These are phyloP conservation scores for Trichoderma virens DNA, from an alignment of 495 filamentous ascomycete species.

Conservation along the genomic window DNA sequence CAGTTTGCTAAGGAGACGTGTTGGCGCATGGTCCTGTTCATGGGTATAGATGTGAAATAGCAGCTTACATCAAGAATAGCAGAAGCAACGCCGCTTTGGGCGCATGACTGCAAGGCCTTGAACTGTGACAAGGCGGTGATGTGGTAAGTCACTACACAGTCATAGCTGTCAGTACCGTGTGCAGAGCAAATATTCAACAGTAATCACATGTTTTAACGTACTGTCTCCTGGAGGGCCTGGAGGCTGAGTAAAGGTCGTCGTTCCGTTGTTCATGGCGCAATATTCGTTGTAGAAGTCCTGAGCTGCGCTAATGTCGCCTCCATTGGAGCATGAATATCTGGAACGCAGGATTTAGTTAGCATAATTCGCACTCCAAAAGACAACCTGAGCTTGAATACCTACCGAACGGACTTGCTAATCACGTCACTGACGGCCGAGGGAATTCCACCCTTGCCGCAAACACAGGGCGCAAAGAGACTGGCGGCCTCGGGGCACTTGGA, in stretches of 20 bases:
- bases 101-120: conserved; percentile 35
- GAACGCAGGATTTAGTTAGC: neutral
- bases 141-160: conserved; percentile 37
- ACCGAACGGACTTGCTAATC: conserved; percentile 35
- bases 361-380: neutral
- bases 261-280: conserved; percentile 39
- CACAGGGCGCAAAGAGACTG: conserved; percentile 33
- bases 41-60: neutral
- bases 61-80: conserved; percentile 28
- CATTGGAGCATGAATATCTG: conserved; percentile 27
- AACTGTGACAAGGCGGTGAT: conserved; percentile 41
- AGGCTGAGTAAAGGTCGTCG: conserved; percentile 35
- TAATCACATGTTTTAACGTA: conserved; percentile 16
- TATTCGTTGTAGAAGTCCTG: conserved; percentile 41
- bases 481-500: conserved; percentile 5
- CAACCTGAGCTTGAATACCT: neutral
- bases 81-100: conserved; percentile 31
- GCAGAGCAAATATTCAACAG: neutral
- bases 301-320: conserved; percentile 37
- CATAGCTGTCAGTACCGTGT: neutral
- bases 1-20: conserved; percentile 27
- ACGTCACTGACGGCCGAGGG: conserved; percentile 26
- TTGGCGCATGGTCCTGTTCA: no score
- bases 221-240: conserved; percentile 36
- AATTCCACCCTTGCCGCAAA: conserved; percentile 40